A percentile compares a stretch with the other conserved stretches of the same genome.
Conservation (phyloP, 495 filamentous ascomycete species). For the Podospora australis region DNA sequence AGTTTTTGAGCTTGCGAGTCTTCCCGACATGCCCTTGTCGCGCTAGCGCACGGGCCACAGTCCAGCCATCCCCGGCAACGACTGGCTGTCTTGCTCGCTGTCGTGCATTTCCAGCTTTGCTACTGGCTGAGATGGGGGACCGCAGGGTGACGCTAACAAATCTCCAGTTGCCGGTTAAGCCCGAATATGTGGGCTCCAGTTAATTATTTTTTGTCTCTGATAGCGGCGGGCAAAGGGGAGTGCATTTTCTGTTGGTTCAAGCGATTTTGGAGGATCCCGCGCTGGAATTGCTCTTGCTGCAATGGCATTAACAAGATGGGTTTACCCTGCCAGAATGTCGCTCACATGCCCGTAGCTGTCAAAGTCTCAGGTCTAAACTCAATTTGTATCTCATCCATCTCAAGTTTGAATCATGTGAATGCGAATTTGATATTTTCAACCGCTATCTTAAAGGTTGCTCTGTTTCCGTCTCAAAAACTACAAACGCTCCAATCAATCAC, state of each 20-base stretch:
- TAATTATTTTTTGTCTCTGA: constrained; percentile 8
- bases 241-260: background rate
- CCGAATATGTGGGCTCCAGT: constrained; percentile 27
- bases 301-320: background rate
- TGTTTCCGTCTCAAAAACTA: too few relatives aligned
- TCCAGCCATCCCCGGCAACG: constrained; percentile 21
- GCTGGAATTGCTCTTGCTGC: background rate
- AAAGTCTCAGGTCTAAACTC: background rate
- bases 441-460: too few relatives aligned
- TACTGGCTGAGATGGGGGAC: background rate
- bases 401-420: too few relatives aligned
- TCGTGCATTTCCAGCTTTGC: constrained; percentile 10
- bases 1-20: constrained; percentile 33
- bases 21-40: constrained; percentile 29
- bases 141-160: constrained; percentile 15
- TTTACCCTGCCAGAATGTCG: background rate
- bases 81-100: constrained; percentile 1
- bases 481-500: too few relatives aligned
- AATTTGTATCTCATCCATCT: background rate
- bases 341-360: constrained; percentile 6
- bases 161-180: constrained; percentile 28
- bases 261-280: too few relatives aligned
- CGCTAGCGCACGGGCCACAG: constrained; percentile 23
- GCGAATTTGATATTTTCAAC: background rate
- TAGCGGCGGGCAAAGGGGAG: constrained; percentile 8